These are phyloP conservation scores for Amanita pseudoporphyria DNA, from an alignment of 768 basidiomycete species.

Conservation along the genomic window DNA sequence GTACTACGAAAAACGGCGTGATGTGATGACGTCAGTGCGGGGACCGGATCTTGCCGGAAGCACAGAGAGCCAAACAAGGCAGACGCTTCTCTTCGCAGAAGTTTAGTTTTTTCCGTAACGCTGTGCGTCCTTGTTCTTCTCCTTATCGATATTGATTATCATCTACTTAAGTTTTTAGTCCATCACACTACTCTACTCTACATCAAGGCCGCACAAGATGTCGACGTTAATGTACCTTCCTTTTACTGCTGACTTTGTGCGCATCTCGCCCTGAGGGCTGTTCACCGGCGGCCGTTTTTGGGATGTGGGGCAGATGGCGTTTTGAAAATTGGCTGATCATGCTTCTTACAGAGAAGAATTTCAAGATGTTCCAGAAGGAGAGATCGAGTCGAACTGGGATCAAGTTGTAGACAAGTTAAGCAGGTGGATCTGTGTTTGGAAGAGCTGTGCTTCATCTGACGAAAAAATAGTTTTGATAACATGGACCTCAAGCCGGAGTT, in stretches of 20 bases:
- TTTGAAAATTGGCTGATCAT: not conserved
- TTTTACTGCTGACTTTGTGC: not conserved
- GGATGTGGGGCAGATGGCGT: not conserved
- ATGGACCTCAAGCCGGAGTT: conserved; percentile 96
- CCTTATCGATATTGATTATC: not conserved
- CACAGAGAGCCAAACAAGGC: conserved; percentile 1
- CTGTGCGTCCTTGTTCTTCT: too few relatives aligned
- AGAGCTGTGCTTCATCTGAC: conserved; percentile 10
- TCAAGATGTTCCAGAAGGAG: conserved; percentile 70
- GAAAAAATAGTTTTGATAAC: conserved; percentile 79
- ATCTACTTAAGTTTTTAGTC: not conserved
- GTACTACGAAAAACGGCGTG: too few relatives aligned
- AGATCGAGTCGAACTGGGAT: conserved; percentile 99
- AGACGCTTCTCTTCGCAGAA: not conserved
- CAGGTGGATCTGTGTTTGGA: conserved; percentile 19
- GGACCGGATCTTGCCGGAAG: not conserved
- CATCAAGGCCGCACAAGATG: conserved; percentile 1
- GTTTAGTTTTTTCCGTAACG: not conserved
- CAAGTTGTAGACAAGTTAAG: conserved; percentile 91
- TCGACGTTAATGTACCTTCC: not conserved
- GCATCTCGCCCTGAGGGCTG: not conserved
- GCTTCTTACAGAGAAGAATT: conserved; percentile 51
- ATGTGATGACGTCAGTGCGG: conserved; percentile 21
- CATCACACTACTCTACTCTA: not conserved
- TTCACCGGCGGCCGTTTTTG: not conserved